Evolutionary conservation across 768 basidiomycete species (phyloP).

Genomic region (Lactarius deliciosus): DNA sequence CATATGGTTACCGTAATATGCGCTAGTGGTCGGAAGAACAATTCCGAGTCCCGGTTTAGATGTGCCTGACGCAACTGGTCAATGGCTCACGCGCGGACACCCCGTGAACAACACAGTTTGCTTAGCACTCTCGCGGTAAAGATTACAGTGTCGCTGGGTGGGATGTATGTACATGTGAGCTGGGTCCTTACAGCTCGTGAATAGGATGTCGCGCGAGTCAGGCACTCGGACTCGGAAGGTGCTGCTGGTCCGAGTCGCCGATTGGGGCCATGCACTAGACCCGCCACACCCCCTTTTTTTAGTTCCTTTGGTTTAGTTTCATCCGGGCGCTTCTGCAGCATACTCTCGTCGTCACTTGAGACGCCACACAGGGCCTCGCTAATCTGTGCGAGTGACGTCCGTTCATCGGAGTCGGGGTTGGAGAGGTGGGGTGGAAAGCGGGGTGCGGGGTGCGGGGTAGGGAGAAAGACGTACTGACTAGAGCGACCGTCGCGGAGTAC

Average conservation of each 20-base stretch:
- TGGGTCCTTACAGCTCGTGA: background rate
- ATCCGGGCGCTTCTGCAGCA: slow-evolving; percentile 32
- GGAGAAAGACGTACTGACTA: slow-evolving; percentile 62
- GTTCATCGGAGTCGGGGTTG: background rate
- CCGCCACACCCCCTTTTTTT: background rate
- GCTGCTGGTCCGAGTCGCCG: background rate
- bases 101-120: background rate
- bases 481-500: slow-evolving; percentile 66
- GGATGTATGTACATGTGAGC: background rate
- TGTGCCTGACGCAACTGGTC: background rate
- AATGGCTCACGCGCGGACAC: background rate
- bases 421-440: background rate
- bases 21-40: background rate
- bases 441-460: background rate
- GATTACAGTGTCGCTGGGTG: background rate
- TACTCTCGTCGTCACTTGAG: slow-evolving; percentile 57
- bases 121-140: background rate
- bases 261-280: background rate
- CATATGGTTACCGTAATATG: background rate
- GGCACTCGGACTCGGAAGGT: background rate
- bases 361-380: slow-evolving; percentile 54
- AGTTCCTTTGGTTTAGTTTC: background rate
- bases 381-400: slow-evolving; percentile 62
- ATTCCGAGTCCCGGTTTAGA: background rate
- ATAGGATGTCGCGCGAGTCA: background rate